Evolutionary conservation across 139 green algal species (phyloP), one percentile per base, ranked within the genome.

Genomic region (Coccomyxa sp.): DNA sequence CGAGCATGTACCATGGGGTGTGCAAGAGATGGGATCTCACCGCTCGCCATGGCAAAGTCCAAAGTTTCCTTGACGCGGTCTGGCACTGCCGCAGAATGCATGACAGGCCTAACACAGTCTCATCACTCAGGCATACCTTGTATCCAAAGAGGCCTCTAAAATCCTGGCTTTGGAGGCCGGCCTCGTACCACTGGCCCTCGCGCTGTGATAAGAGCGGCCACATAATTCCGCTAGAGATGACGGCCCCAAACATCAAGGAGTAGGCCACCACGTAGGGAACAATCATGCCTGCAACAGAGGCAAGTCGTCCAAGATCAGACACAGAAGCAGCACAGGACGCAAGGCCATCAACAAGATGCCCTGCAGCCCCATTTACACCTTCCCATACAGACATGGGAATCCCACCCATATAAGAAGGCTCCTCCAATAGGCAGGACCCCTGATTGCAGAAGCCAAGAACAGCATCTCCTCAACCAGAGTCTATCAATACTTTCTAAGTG

Each of bases 91-190:
- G n/a, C n/a, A n/a, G n/a, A n/a, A n/a, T n/a, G n/a, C n/a, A n/a
- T n/a, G n/a, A n/a, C n/a, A n/a, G n/a, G n/a, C n/a, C n/a, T n/a
- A n/a, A n/a, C n/a, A n/a, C n/a, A n/a, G n/a, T n/a, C n/a, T n/a
- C n/a, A n/a, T n/a, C n/a, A n/a, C n/a, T n/a, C n/a, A 7, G 35
- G 64, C 64, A 10, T 44, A 82, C 79, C 75, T 90, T 85, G 76
- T 90, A 90, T 0, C 82, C 86, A 58, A 86, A 90, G 0, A 87
- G 73, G 22, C 86, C 86, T 0, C 69, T 68, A 73, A 89, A 90
- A 34, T 41, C 24, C 16, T 24, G 22, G 31, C 50, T 44, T 12
- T 34, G 33, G 16, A 85, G 76, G 24, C 79, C 82, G 16, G 82
- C 73, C 1, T 82, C 82, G 68, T 86, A 90, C 86, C 86, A 89